These are phyloP conservation scores for Gonium pectorale DNA, from an alignment of 139 green algal species.

Conservation along the genomic window DNA sequence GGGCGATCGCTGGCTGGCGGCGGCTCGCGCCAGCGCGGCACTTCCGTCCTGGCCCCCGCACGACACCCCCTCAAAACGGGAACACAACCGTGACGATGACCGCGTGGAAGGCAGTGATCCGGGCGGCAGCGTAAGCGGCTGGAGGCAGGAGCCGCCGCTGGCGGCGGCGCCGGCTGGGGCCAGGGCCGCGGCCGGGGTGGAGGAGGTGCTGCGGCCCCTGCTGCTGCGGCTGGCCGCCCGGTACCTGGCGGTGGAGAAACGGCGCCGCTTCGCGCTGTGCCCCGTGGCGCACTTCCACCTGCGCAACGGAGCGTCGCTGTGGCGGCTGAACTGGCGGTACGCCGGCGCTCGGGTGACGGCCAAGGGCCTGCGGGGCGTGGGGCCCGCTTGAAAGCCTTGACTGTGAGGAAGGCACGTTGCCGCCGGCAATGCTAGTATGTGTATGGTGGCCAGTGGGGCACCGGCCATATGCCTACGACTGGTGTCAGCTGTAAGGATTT, in stretches of 20 bases:
- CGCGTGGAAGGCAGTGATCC: neutral
- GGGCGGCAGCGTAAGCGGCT: neutral
- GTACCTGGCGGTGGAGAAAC: constrained; percentile 78
- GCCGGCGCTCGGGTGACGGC: no score
- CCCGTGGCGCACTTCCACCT: constrained; percentile 90
- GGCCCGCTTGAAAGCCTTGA: no score
- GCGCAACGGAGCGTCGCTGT: constrained; percentile 81
- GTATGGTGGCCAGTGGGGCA: no score
- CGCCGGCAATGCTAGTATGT: no score
- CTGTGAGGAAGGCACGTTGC: no score
- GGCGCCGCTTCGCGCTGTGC: constrained; percentile 75
- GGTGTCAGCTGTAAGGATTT: no score
- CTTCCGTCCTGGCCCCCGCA: no score
- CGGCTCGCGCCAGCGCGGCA: no score
- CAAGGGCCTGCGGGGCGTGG: no score
- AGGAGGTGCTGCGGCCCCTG: constrained; percentile 43
- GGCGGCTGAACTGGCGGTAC: constrained; percentile 74
- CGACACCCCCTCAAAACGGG: no score
- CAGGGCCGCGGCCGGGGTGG: neutral
- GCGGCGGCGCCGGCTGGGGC: neutral
- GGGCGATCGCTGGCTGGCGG: neutral
- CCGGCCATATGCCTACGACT: no score
- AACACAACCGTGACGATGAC: no score
- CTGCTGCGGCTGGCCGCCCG: constrained; percentile 69
- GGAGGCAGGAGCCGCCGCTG: neutral